Evolutionary conservation across 148 eudicot species (phyloP).

Genomic region (Heliamphora exappendiculata): DNA sequence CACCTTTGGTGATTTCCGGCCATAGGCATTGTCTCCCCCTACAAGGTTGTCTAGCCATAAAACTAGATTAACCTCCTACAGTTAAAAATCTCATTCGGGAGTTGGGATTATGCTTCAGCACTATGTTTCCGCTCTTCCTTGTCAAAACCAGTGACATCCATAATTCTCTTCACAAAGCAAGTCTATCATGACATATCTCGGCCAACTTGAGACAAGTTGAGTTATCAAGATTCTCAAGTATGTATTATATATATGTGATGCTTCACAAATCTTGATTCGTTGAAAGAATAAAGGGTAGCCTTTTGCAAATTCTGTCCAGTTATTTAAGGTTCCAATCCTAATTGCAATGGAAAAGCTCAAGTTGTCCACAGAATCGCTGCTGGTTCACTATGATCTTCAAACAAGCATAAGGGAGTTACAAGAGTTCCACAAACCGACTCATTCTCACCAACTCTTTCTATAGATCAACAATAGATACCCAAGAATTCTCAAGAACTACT

Average conservation of each 20-base stretch:
- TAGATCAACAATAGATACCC: neutral
- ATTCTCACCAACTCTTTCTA: neutral
- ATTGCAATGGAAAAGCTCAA: neutral
- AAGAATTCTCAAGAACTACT: neutral
- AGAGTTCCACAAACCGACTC: neutral
- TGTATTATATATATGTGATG: neutral
- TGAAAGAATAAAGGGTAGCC: neutral
- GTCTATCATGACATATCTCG: too few species aligned
- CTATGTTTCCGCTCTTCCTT: neutral
- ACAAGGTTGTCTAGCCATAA: too few species aligned
- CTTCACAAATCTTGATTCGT: neutral
- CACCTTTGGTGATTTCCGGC: too few species aligned
- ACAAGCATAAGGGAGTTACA: neutral
- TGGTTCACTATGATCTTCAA: neutral
- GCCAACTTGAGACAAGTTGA: neutral
- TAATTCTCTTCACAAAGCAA: neutral
- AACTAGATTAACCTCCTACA: too few species aligned
- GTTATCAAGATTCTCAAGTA: neutral
- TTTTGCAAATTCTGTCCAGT: neutral
- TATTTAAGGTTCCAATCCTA: neutral
- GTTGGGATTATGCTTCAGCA: neutral
- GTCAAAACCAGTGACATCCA: neutral
- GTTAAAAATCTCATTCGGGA: neutral
- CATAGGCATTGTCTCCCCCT: too few species aligned
- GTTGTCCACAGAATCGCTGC: neutral